These are phyloP conservation scores for Barnettozyma salicaria DNA, from an alignment of 805 yeast genomes.

Conservation along the genomic window DNA sequence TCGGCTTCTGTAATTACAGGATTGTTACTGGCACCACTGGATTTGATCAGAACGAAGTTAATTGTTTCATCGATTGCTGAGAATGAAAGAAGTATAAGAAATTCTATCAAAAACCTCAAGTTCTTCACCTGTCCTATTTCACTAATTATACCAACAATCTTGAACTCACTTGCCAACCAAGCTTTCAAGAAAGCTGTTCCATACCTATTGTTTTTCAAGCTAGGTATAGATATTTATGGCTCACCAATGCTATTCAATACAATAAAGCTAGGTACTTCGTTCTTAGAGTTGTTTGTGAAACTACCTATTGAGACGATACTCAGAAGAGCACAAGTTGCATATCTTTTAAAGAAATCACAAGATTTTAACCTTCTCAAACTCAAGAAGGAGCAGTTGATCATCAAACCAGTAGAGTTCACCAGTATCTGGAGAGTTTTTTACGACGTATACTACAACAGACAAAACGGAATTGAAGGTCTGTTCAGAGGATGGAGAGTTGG, in stretches of 20 bases:
- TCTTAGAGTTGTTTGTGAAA: constrained; percentile 64
- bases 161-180: constrained; percentile 56
- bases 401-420: constrained; percentile 49
- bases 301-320: constrained; percentile 85
- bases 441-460: constrained; percentile 34
- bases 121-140: constrained; percentile 49
- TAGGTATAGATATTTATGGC: constrained; percentile 61
- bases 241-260: constrained; percentile 57
- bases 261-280: constrained; percentile 52
- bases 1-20: constrained; percentile 70
- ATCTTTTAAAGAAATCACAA: constrained; percentile 37
- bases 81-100: constrained; percentile 61
- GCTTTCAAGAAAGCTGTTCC: constrained; percentile 64
- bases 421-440: constrained; percentile 52
- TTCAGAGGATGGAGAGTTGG: constrained; percentile 95
- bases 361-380: constrained; percentile 35
- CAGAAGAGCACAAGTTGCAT: constrained; percentile 75
- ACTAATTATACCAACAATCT: constrained; percentile 60
- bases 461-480: constrained; percentile 43
- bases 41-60: constrained; percentile 70
- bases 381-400: constrained; percentile 44
- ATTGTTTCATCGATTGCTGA: constrained; percentile 59
- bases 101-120: constrained; percentile 49
- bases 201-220: constrained; percentile 48
- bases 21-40: constrained; percentile 70